Percentiles rank a stretch among this genome's conserved stretches.
These are phyloP conservation scores for Penicillium atrosanguineum DNA, from an alignment of 495 filamentous ascomycete genomes.

Conservation along the genomic window DNA sequence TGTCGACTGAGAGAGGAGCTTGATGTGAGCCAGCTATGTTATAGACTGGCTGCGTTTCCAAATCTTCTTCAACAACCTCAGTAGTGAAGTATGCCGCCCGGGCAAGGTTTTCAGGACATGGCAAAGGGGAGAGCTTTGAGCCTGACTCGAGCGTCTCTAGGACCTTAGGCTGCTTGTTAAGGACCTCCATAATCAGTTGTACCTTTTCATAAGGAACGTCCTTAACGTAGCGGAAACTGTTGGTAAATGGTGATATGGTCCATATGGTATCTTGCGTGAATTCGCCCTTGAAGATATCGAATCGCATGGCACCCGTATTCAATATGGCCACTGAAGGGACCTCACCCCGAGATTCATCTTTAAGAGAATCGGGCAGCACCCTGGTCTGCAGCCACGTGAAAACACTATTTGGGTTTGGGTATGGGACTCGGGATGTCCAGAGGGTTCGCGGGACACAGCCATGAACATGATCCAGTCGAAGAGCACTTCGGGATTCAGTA, in stretches of 20 bases:
- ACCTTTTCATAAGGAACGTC: conserved; percentile 77
- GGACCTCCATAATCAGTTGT: conserved; percentile 61
- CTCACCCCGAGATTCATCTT: conserved; percentile 45
- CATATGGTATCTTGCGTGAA: conserved; percentile 86
- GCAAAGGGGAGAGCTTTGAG: conserved; percentile 23
- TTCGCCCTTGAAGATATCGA: conserved; percentile 89
- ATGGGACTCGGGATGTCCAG: conserved; percentile 75
- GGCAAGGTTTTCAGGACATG: conserved; percentile 38
- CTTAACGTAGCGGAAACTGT: conserved; percentile 71
- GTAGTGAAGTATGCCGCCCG: conserved; percentile 9
- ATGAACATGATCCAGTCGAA: conserved; percentile 69
- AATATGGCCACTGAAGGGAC: conserved; percentile 67
- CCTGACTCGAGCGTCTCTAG: conserved; percentile 25
- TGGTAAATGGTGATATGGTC: conserved; percentile 85
- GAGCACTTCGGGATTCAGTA: conserved; percentile 58
- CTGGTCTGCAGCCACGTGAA: conserved; percentile 75
- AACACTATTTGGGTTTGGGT: conserved; percentile 67
- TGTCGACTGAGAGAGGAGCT: conserved; percentile 21
- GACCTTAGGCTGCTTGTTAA: conserved; percentile 70
- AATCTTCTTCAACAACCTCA: conserved; percentile 6
- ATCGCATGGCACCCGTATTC: conserved; percentile 89
- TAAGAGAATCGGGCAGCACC: conserved; percentile 64
- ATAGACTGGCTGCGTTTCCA: neutral
- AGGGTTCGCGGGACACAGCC: conserved; percentile 82
- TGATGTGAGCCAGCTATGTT: conserved; percentile 11